Conservation (phyloP, 805 yeast genomes). For the Pichia heedii region DNA sequence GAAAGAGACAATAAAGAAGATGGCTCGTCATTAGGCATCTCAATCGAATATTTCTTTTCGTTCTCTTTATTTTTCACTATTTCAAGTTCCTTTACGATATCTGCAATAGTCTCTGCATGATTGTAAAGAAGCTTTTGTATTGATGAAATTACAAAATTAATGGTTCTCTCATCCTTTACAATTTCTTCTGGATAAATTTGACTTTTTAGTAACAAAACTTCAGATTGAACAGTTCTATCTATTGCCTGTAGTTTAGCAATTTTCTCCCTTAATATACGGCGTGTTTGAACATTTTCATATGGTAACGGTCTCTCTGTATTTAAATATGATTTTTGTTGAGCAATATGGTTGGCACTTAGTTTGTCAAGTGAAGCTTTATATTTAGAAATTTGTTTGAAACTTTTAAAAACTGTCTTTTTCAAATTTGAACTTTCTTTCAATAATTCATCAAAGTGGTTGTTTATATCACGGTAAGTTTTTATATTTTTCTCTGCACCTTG, state of each 20-base stretch:
- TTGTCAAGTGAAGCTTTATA: conserved; percentile 8
- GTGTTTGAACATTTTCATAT: conserved; percentile 14
- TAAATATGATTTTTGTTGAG: not conserved
- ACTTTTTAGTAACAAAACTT: conserved; percentile 22
- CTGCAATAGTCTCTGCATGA: conserved; percentile 4
- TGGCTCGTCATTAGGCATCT: not conserved
- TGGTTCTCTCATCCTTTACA: conserved; percentile 17
- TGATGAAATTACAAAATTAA: conserved; percentile 22
- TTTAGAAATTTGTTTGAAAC: conserved; percentile 3
- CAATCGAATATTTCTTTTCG: not conserved
- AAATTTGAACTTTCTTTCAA: conserved; percentile 3
- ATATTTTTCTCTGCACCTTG: conserved; percentile 6
- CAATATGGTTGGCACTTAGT: not conserved
- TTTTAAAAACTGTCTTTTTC: not conserved
- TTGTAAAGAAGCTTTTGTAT: conserved; percentile 15
- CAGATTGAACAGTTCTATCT: conserved; percentile 17
- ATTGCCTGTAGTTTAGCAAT: conserved; percentile 6
- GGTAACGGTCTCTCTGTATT: conserved; percentile 12
- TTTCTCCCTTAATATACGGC: conserved; percentile 13
- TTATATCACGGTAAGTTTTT: not conserved
- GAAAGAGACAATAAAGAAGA: not conserved
- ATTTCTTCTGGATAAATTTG: conserved; percentile 24
- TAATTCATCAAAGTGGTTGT: not conserved
- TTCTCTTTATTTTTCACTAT: not conserved
- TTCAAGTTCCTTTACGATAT: not conserved